These are phyloP conservation scores for Aaosphaeria arxii DNA, from an alignment of 2,329 filamentous ascomycete genomes.

Conservation along the genomic window DNA sequence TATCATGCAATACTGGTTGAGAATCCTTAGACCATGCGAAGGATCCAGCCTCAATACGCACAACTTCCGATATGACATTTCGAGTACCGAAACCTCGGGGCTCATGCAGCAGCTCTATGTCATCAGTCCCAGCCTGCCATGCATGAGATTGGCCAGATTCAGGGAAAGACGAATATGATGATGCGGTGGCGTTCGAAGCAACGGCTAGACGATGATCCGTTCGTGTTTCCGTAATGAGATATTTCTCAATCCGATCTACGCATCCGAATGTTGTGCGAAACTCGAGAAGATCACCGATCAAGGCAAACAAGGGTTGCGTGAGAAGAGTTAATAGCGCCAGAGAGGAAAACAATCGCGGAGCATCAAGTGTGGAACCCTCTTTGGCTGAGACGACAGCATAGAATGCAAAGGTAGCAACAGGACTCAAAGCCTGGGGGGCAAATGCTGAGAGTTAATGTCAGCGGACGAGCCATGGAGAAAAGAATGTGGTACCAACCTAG, in stretches of 20 bases:
- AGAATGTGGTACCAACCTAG: background rate
- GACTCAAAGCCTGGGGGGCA: conserved; percentile 3
- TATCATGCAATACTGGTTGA: background rate
- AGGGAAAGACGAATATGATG: background rate
- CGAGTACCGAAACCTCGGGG: background rate
- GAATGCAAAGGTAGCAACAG: conserved; percentile 9
- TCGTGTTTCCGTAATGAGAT: conserved; percentile 1
- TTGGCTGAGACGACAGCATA: conserved; percentile 1
- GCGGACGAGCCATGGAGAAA: background rate
- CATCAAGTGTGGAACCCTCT: conserved; percentile 2
- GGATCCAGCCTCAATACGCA: conserved; percentile 3
- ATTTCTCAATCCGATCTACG: conserved; percentile 6
- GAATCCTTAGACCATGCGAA: conserved; percentile 3
- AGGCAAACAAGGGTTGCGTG: conserved; percentile 6
- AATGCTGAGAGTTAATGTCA: background rate
- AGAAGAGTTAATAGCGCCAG: conserved; percentile 6
- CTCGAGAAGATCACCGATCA: conserved; percentile 3
- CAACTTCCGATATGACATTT: background rate
- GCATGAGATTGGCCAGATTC: background rate
- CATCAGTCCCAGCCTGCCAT: background rate
- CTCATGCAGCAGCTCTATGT: background rate
- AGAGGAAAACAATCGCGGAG: conserved; percentile 6
- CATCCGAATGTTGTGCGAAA: conserved; percentile 5
- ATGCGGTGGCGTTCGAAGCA: background rate
- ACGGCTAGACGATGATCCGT: background rate